phyloP scores from a whole-genome alignment of 306 rosid genomes.

The Prunus armeniaca region DNA sequence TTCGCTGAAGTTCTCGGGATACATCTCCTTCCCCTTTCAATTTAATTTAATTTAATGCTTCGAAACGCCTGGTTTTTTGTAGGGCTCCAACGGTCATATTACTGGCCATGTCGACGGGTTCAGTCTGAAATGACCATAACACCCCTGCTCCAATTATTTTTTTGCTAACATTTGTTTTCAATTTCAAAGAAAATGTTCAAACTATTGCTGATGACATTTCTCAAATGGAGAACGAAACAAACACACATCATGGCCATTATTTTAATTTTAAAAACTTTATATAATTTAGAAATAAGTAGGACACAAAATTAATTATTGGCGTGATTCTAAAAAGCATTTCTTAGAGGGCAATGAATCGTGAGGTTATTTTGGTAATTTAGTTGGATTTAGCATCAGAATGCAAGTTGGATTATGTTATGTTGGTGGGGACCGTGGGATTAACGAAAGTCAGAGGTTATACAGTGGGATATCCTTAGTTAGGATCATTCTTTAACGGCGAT shows the following conservation, averaged over 20 bases:
- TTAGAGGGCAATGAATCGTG: background rate
- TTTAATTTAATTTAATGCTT: background rate
- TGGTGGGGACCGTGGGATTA: background rate
- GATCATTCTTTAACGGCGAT: background rate
- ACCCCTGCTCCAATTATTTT: background rate
- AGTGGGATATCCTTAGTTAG: background rate
- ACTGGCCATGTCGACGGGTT: slow-evolving; percentile 9
- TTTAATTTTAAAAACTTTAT: background rate
- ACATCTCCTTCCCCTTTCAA: background rate
- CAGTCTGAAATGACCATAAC: background rate
- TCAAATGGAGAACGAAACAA: too few species aligned
- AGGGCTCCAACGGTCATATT: slow-evolving; percentile 56
- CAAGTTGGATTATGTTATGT: slow-evolving; percentile 1
- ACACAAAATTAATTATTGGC: background rate
- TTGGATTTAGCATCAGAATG: background rate
- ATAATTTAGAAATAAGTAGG: too few species aligned
- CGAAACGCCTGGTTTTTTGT: slow-evolving; percentile 21
- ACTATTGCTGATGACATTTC: background rate
- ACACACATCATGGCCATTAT: too few species aligned
- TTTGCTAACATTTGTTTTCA: background rate
- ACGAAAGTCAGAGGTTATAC: background rate
- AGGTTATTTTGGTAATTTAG: background rate
- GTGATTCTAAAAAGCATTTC: background rate
- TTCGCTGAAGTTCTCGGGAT: slow-evolving; percentile 20
- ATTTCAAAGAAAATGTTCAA: too few species aligned